These are phyloP conservation scores for Malus sieversii DNA, from an alignment of 306 rosid genomes.

Conservation along the genomic window DNA sequence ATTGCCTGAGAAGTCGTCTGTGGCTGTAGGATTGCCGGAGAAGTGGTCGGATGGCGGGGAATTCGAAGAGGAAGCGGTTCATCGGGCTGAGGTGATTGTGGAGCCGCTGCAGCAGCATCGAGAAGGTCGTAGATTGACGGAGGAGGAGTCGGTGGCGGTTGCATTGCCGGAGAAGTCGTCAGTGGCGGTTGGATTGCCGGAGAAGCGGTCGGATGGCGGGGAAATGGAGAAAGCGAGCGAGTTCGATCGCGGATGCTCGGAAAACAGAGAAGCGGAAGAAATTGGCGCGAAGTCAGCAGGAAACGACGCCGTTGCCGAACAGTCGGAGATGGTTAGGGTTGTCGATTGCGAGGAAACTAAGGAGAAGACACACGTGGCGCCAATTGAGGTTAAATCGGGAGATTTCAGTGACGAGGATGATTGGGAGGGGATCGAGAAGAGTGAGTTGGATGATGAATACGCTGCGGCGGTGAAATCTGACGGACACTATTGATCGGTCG, in stretches of 20 bases:
- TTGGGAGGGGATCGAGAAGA: slow-evolving; percentile 86
- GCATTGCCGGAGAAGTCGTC: not conserved
- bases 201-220: slow-evolving; percentile 2
- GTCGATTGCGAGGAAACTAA: not conserved
- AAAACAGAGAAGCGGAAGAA: slow-evolving; percentile 1
- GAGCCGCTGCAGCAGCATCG: no score
- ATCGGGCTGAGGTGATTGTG: no score
- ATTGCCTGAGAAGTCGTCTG: not conserved
- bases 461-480: slow-evolving; percentile 45
- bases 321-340: not conserved
- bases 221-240: not conserved
- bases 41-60: not conserved
- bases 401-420: slow-evolving; percentile 49
- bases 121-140: no score
- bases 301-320: slow-evolving; percentile 12
- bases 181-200: not conserved
- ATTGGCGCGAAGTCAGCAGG: not conserved
- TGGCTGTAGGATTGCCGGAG: no score
- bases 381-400: slow-evolving; percentile 1
- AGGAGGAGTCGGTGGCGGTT: not conserved
- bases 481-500: slow-evolving; percentile 2
- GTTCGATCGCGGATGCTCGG: not conserved
- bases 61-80: not conserved
- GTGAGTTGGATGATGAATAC: slow-evolving; percentile 55
- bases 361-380: not conserved